Evolutionary conservation across 2,329 filamentous ascomycete genomes (phyloP), one percentile per base, ranked within the genome.

Genomic region (Cryphonectria parasitica): DNA sequence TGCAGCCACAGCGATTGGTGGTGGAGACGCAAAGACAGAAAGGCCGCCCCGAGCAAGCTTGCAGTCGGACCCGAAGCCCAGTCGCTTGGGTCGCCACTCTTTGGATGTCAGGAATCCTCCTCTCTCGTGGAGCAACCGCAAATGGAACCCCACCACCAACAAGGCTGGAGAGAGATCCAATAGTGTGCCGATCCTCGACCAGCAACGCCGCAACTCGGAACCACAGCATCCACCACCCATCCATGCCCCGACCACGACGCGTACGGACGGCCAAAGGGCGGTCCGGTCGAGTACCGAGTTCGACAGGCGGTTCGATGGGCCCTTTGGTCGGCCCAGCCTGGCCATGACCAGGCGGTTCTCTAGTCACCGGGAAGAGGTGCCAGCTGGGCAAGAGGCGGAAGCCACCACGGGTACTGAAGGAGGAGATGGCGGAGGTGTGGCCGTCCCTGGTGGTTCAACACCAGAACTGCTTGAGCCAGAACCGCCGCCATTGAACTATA

Each of bases 401-500:
- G 68, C 54, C 31, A 13, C 65, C 49, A 19, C 56, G 3, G 66
- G 52, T 25, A 56, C 41, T 17, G 36, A 58, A 5, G 54, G 43
- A 1, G 60, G 25, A n/a, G n/a, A 6, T 10, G 54, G 43, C 2
- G 52, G 25, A 31, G 25, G 15, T 39, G 58, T 54, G 62, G 36
- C 63, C 28, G 70, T 41, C 25, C 64, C 65, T 34, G 61, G 41
- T 8, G 60, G 64, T 39, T 69, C 71, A 8, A 68, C 45, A 28
- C 71, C 66, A 19, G 62, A 64, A n/a, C 22, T 73, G 22, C 45
- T 73, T 8, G 71, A 73, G 60, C 71, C 71, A 3, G 75, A 34
- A 36, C 71, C 71, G 22, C 71, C 71, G 31, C 71, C 71, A 28
- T 73, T 84, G 17, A 80, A 82, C 72, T 82, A 81, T 74, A 78